A percentile compares a stretch with the other conserved stretches of the same genome.
Evolutionary conservation across 2,329 filamentous ascomycete genomes (phyloP).

Genomic region (Metarhizium anisopliae): DNA sequence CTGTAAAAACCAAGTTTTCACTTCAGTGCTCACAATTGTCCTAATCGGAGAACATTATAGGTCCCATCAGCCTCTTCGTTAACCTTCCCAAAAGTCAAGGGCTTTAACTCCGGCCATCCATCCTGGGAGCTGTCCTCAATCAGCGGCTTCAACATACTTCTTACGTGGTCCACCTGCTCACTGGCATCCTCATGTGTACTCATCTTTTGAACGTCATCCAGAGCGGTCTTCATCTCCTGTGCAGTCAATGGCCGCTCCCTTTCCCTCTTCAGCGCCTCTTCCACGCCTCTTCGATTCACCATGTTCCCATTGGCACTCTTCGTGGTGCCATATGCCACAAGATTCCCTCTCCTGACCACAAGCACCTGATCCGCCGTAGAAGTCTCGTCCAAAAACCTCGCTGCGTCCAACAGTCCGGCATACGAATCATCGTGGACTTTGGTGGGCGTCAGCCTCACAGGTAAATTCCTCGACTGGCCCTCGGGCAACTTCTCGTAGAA

Average conservation of each 20-base stretch:
- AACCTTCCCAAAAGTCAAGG: slow-evolving; percentile 13
- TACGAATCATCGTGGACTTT: slow-evolving; percentile 38
- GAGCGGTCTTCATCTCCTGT: slow-evolving; percentile 15
- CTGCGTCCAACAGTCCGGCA: slow-evolving; percentile 26
- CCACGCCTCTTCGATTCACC: slow-evolving; percentile 6
- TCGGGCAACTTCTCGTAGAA: slow-evolving; percentile 28
- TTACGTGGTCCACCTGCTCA: slow-evolving; percentile 15
- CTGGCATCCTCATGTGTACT: slow-evolving; percentile 10
- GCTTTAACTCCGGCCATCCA: slow-evolving; percentile 9
- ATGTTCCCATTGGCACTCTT: slow-evolving; percentile 2
- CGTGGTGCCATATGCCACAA: slow-evolving; percentile 21
- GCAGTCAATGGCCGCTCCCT: slow-evolving; percentile 18
- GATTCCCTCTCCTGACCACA: slow-evolving; percentile 28
- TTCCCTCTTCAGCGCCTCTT: slow-evolving; percentile 17
- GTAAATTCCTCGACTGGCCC: slow-evolving; percentile 24
- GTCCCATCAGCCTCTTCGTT: background rate
- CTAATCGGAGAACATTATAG: slow-evolving; percentile 9
- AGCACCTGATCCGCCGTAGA: slow-evolving; percentile 25
- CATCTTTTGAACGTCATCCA: slow-evolving; percentile 17
- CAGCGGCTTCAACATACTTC: slow-evolving; percentile 16
- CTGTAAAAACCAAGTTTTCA: background rate
- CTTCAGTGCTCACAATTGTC: background rate
- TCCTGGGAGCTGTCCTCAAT: slow-evolving; percentile 2
- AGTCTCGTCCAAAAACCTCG: slow-evolving; percentile 25
- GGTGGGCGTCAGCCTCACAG: slow-evolving; percentile 31